Base-by-base conservation (phyloP, 164 flowering plant genomes). In the Santalum album region DNA sequence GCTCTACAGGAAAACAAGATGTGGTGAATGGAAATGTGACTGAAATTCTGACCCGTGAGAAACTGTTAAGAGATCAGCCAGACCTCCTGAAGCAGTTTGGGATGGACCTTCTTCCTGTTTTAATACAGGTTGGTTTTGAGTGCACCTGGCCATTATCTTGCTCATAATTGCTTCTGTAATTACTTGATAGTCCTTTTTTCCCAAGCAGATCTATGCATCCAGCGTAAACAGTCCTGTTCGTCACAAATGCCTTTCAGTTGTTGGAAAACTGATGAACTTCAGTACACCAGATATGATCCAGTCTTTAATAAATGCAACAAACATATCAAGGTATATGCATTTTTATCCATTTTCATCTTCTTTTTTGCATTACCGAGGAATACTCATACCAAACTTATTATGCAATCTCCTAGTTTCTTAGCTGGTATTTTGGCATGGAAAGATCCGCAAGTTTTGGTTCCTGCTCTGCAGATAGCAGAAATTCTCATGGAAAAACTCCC, bases 351-450 rank as follows among this genome's bases (percentile, higher is more conserved):
- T 25, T 55, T 4, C 11, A 18, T 14, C n/a, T 23, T 27, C 18
- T 27, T 26, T 16, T 51, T 7, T 4, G 14, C 43, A 23, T 17
- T 16, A 25, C 34, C 17, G 22, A 20, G 16, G 18, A 48, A 36
- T 38, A 44, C 55, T 53, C 23, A 35, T 35, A 11, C 26, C 23
- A 22, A 15, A 15, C 47, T 52, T 61, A n/a, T 59, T 49, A 34
- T 53, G 50, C 65, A 35, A 40, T 63, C 38, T 54, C 43, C 19
- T 60, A 89, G 99, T 74, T 92, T 89, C 73, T 74, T 89, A 65
- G 94, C 96, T 61, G 99, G 99, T 66, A 81, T 89, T 57, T 74
- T 92, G 50, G 96, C 97, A n/a, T 92, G 95, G 92, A 92, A 89
- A 69, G 99, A 92, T 77, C 95, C 95, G 3, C 95, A 79, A 70